These are phyloP conservation scores for Rosa chinensis DNA, from an alignment of 306 rosid genomes.

Conservation along the genomic window DNA sequence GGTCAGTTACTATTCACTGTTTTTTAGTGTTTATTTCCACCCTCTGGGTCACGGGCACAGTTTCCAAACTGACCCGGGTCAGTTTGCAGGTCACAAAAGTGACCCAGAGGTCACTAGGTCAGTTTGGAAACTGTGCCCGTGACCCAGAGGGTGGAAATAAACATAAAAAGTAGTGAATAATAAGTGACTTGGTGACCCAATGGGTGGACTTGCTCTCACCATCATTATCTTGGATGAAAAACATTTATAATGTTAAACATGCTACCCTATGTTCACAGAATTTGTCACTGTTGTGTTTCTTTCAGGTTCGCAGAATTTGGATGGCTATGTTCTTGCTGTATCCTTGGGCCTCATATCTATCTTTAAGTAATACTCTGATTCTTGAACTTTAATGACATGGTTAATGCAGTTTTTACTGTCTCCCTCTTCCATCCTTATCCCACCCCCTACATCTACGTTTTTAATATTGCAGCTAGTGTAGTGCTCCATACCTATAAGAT, in stretches of 20 bases:
- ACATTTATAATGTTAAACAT: not conserved
- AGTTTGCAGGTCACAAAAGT: too few species aligned
- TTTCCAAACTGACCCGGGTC: too few species aligned
- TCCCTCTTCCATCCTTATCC: not conserved
- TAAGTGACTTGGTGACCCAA: too few species aligned
- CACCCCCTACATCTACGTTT: not conserved
- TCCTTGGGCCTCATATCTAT: constrained; percentile 84
- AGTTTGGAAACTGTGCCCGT: too few species aligned
- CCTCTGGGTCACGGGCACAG: too few species aligned
- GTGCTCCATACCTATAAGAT: not conserved
- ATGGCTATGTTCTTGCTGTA: constrained; percentile 82
- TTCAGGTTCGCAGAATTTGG: constrained; percentile 59
- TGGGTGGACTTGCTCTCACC: not conserved
- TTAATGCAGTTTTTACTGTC: not conserved
- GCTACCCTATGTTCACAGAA: not conserved
- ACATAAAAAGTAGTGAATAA: too few species aligned
- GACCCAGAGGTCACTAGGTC: too few species aligned
- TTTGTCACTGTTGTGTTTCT: constrained; percentile 14
- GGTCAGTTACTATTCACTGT: too few species aligned
- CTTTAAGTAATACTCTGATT: constrained; percentile 59
- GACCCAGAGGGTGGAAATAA: too few species aligned
- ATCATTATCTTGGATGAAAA: constrained; percentile 9
- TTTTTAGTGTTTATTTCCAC: too few species aligned
- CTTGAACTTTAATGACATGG: constrained; percentile 16
- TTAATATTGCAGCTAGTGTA: not conserved